phyloP scores from a whole-genome alignment of 73 alveolate species.

The Uronychia setigera region DNA sequence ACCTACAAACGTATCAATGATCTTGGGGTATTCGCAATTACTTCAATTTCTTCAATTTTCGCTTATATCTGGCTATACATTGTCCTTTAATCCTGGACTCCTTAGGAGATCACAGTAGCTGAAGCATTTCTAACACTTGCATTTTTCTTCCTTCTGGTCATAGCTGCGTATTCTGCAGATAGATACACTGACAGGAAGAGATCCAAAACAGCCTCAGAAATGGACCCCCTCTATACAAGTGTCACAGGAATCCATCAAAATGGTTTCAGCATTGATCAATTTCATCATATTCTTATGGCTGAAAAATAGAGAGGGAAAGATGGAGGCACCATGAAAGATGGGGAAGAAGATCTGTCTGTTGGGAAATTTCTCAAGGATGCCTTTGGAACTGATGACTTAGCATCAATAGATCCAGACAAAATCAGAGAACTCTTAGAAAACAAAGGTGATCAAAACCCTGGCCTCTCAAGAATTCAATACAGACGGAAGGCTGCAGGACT shows the following conservation, averaged over 20 bases:
- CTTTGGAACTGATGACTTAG: slow-evolving; percentile 31
- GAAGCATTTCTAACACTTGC: slow-evolving; percentile 52
- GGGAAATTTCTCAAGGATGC: slow-evolving; percentile 22
- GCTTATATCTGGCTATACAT: slow-evolving; percentile 75
- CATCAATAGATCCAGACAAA: slow-evolving; percentile 25
- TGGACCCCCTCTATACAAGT: not conserved
- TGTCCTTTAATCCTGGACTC: slow-evolving; percentile 39
- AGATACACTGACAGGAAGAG: not conserved
- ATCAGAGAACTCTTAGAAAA: slow-evolving; percentile 24
- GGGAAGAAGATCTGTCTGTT: not conserved
- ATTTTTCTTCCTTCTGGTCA: slow-evolving; percentile 52
- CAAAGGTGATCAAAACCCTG: slow-evolving; percentile 24
- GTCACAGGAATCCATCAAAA: not conserved
- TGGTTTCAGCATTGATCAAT: slow-evolving; percentile 9
- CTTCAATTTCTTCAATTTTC: slow-evolving; percentile 51
- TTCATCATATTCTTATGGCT: slow-evolving; percentile 13
- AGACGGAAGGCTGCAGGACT: slow-evolving; percentile 36
- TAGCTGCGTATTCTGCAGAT: slow-evolving; percentile 55
- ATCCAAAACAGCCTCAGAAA: not conserved
- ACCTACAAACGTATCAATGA: slow-evolving; percentile 55
- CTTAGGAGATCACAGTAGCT: slow-evolving; percentile 24
- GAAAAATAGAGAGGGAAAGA: slow-evolving; percentile 15
- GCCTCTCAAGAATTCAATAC: slow-evolving; percentile 34
- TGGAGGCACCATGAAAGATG: slow-evolving; percentile 2
- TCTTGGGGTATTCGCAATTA: slow-evolving; percentile 56